phyloP scores from a whole-genome alignment of 352 stramenopile genomes.

The Phytophthora citricola region DNA sequence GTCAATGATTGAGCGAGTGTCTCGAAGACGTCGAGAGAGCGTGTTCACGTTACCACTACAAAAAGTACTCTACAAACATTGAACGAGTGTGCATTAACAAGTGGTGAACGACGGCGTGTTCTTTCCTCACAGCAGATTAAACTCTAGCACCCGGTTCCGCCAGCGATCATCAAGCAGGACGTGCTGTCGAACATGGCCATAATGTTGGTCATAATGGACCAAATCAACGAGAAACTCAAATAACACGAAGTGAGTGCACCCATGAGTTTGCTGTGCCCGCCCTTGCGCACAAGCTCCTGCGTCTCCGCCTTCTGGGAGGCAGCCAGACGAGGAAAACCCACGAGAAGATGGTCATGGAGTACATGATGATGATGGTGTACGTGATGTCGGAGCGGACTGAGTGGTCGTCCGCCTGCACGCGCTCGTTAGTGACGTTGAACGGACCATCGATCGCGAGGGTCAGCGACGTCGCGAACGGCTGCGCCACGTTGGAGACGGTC shows the following conservation, averaged over 20 bases:
- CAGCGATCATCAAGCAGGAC: conserved; percentile 42
- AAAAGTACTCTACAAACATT: not conserved
- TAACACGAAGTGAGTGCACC: conserved; percentile 36
- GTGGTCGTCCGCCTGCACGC: conserved; percentile 25
- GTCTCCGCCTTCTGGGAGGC: conserved; percentile 43
- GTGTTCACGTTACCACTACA: not conserved
- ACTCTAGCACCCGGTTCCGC: conserved; percentile 35
- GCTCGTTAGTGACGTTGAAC: conserved; percentile 36
- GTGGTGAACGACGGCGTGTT: not conserved
- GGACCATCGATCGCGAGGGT: conserved; percentile 28
- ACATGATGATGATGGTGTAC: conserved; percentile 41
- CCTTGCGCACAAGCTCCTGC: conserved; percentile 39
- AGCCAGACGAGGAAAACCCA: conserved; percentile 45
- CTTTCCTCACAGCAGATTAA: not conserved
- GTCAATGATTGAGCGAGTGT: no score
- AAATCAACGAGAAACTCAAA: conserved; percentile 34
- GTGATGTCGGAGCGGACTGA: conserved; percentile 28
- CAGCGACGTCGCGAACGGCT: conserved; percentile 29
- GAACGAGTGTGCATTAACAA: not conserved
- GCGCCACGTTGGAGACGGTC: conserved; percentile 25
- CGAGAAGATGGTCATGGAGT: conserved; percentile 38
- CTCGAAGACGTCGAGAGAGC: no score
- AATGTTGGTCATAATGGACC: conserved; percentile 44
- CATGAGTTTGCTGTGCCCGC: conserved; percentile 32
- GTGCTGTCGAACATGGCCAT: conserved; percentile 48